phyloP scores from a whole-genome alignment of 306 rosid genomes.

The Canavalia gladiata region DNA sequence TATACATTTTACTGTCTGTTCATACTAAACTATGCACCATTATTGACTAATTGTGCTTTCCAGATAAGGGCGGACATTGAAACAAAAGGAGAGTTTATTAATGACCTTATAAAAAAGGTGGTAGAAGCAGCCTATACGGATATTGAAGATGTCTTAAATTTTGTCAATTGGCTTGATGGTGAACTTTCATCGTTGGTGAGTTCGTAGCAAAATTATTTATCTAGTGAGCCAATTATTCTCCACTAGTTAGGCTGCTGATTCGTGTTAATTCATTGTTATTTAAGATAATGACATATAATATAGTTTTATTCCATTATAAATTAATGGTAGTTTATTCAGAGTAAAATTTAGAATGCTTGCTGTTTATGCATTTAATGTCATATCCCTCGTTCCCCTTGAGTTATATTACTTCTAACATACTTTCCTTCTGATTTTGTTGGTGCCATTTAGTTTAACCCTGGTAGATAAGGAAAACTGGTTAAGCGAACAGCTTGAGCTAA shows the following conservation, averaged over 20 bases:
- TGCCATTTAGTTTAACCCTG: neutral
- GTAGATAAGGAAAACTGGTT: neutral
- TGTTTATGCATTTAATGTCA: neutral
- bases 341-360: neutral
- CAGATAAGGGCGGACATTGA: conserved; percentile 86
- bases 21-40: conserved; percentile 19
- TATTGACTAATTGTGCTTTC: conserved; percentile 38
- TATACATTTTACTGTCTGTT: neutral
- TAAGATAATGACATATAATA: neutral
- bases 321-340: neutral
- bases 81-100: conserved; percentile 81
- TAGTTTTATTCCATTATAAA: neutral
- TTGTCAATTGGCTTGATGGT: conserved; percentile 87
- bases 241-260: neutral
- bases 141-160: conserved; percentile 80
- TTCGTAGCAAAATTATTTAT: conserved; percentile 33
- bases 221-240: conserved; percentile 25
- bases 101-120: conserved; percentile 75
- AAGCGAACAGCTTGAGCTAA: neutral
- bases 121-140: conserved; percentile 67
- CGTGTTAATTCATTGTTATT: neutral
- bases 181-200: conserved; percentile 81
- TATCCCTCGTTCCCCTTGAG: neutral
- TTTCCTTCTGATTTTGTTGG: neutral
- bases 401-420: neutral